Conservation (phyloP, 805 yeast species). For the Clavispora santaluciae region DNA sequence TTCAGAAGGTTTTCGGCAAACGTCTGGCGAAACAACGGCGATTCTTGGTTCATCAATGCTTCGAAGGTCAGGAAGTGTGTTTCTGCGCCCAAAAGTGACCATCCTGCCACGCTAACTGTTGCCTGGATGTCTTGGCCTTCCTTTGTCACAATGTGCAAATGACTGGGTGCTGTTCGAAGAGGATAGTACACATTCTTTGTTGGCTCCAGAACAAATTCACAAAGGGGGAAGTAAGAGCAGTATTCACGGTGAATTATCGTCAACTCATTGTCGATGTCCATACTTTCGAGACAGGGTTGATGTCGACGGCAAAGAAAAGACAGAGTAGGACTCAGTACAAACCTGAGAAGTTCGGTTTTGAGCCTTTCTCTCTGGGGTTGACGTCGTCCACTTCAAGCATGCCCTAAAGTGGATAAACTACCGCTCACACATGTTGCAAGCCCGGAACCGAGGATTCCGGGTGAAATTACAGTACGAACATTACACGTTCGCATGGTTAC, state of each 20-base stretch:
- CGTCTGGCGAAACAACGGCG: conserved; percentile 10
- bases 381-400: too few species aligned
- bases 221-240: conserved; percentile 9
- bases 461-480: background rate
- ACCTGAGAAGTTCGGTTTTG: too few species aligned
- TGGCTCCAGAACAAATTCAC: background rate
- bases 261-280: conserved; percentile 6
- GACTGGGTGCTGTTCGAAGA: background rate
- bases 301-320: background rate
- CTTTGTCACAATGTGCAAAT: conserved; percentile 7
- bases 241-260: conserved; percentile 7
- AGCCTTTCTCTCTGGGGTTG: too few species aligned
- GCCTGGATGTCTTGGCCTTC: conserved; percentile 6
- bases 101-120: conserved; percentile 9
- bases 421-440: too few species aligned
- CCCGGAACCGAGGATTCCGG: too few species aligned
- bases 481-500: background rate
- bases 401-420: too few species aligned
- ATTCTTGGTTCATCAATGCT: conserved; percentile 11
- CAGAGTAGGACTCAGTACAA: too few species aligned
- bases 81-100: conserved; percentile 6
- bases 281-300: background rate
- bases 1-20: conserved; percentile 11
- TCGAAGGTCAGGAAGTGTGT: conserved; percentile 13
- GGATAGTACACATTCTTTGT: background rate